A percentile compares a stretch with the other conserved stretches of the same genome.
Evolutionary conservation across 176 grass and related monocot genomes (phyloP).

Genomic region (Carex scoparia): DNA sequence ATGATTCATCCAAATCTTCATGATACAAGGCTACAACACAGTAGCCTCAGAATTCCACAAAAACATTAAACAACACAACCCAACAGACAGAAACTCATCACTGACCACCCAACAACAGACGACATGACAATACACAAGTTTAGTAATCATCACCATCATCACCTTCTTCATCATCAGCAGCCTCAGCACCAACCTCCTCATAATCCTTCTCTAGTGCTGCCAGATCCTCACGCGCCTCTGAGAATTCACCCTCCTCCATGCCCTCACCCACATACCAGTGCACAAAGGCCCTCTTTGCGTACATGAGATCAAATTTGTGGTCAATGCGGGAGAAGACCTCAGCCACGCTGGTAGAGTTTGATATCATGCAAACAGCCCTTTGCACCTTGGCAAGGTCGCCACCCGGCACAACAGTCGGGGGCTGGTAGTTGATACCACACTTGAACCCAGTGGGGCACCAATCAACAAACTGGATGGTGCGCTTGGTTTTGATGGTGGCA

Average conservation of each 20-base stretch:
- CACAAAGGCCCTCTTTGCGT: constrained; percentile 12
- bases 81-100: background rate
- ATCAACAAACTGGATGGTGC: constrained; percentile 23
- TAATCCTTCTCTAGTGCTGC: constrained; percentile 18
- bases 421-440: constrained; percentile 20
- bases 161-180: constrained; percentile 19
- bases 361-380: constrained; percentile 25
- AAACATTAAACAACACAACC: background rate
- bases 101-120: background rate
- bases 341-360: constrained; percentile 19
- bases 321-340: constrained; percentile 21
- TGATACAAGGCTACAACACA: background rate
- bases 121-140: background rate
- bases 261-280: constrained; percentile 22
- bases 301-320: constrained; percentile 23
- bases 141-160: constrained; percentile 20
- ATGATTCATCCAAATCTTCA: too few relatives aligned
- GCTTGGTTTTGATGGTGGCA: constrained; percentile 24
- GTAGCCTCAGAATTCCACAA: background rate
- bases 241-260: constrained; percentile 27
- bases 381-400: constrained; percentile 21
- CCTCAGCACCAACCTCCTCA: constrained; percentile 24
- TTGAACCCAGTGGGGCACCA: constrained; percentile 25
- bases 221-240: constrained; percentile 19
- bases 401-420: background rate